Conservation (phyloP, 169 alveolate genomes). For the Eimeria necatrix region DNA sequence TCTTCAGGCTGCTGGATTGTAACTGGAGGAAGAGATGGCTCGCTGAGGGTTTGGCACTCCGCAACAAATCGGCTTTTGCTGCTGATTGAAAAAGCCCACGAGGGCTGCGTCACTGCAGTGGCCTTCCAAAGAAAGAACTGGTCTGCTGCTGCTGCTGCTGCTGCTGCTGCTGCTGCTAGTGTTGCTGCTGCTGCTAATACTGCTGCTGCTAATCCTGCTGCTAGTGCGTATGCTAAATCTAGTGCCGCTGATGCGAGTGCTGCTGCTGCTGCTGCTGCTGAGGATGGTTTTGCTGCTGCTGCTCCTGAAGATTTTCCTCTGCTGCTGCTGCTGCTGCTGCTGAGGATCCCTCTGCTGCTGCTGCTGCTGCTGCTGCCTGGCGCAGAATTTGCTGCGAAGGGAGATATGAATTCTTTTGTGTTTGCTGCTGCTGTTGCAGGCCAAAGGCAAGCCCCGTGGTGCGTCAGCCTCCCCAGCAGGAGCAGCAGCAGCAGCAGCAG, state of each 20-base stretch:
- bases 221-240: no score
- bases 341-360: no score
- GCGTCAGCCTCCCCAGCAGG: neutral
- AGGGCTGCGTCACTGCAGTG: slow-evolving; percentile 48
- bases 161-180: neutral
- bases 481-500: neutral
- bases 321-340: no score
- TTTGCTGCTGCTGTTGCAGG: neutral
- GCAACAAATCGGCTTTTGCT: neutral
- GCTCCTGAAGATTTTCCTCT: neutral
- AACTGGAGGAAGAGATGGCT: slow-evolving; percentile 22
- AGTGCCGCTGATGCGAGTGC: no score
- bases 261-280: no score
- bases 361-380: no score
- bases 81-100: neutral
- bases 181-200: neutral
- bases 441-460: neutral
- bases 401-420: neutral
- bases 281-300: no score
- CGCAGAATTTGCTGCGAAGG: no score
- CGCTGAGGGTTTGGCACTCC: slow-evolving; percentile 31
- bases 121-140: slow-evolving; percentile 44
- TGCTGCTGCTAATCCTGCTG: neutral
- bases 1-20: slow-evolving; percentile 51
- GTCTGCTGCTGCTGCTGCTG: neutral